Conservation (phyloP, 2,329 filamentous ascomycete species). For the Colletotrichum sidae region DNA sequence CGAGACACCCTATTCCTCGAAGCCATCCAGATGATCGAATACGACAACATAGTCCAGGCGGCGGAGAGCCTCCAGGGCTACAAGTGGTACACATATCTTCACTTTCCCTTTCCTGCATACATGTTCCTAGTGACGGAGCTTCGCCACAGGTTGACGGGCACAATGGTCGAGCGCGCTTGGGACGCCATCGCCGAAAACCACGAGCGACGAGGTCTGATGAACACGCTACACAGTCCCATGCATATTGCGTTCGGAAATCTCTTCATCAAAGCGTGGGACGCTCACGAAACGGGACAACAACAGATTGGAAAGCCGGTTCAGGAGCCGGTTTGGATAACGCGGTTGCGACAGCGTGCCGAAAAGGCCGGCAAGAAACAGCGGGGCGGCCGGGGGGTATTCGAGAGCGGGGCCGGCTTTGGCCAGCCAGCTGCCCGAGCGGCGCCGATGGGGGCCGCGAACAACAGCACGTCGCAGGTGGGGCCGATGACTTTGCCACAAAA, state of each 20-base stretch:
- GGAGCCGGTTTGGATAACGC: slow-evolving; percentile 59
- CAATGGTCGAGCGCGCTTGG: slow-evolving; percentile 70
- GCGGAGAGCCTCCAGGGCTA: slow-evolving; percentile 64
- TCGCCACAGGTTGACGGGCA: slow-evolving; percentile 62
- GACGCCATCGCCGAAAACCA: slow-evolving; percentile 66
- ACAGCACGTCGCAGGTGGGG: slow-evolving; percentile 38
- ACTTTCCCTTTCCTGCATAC: slow-evolving; percentile 72
- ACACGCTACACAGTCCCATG: slow-evolving; percentile 65
- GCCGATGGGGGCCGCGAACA: slow-evolving; percentile 37
- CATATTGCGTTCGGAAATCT: slow-evolving; percentile 67
- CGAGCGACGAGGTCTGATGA: slow-evolving; percentile 61
- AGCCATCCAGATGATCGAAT: slow-evolving; percentile 69
- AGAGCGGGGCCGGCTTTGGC: slow-evolving; percentile 8
- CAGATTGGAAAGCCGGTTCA: slow-evolving; percentile 56
- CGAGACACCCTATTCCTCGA: slow-evolving; percentile 65
- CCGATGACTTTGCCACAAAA: slow-evolving; percentile 40
- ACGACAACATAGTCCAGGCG: slow-evolving; percentile 67
- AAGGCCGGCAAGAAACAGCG: slow-evolving; percentile 43
- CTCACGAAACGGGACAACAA: slow-evolving; percentile 60
- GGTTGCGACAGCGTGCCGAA: slow-evolving; percentile 59
- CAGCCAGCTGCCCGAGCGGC: slow-evolving; percentile 44
- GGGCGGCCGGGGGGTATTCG: slow-evolving; percentile 15
- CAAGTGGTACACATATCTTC: slow-evolving; percentile 69
- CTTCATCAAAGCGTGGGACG: slow-evolving; percentile 73
- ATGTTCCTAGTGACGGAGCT: slow-evolving; percentile 70